These are phyloP conservation scores for Colletotrichum sp. DNA, from an alignment of 2,329 filamentous ascomycete species.

Conservation along the genomic window DNA sequence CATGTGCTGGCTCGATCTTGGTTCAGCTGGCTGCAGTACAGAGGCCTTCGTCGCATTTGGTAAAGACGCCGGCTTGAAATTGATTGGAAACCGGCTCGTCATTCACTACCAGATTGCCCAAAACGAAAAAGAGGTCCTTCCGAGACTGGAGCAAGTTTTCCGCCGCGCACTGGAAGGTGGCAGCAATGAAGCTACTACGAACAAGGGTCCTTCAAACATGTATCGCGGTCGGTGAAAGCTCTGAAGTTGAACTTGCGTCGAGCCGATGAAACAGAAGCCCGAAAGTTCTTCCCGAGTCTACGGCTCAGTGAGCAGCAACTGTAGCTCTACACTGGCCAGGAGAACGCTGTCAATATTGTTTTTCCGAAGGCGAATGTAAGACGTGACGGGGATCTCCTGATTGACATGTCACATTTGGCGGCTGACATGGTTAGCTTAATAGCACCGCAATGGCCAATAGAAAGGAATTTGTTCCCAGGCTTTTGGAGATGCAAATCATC, in stretches of 20 bases:
- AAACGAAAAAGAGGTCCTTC: slow-evolving; percentile 63
- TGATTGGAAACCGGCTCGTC: slow-evolving; percentile 47
- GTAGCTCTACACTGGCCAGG: not conserved
- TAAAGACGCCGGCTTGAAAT: slow-evolving; percentile 45
- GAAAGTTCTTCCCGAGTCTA: not conserved
- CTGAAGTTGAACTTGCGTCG: not conserved
- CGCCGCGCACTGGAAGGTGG: slow-evolving; percentile 34
- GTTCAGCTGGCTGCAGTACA: slow-evolving; percentile 54
- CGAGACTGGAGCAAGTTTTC: slow-evolving; percentile 62
- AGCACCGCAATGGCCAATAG: not conserved
- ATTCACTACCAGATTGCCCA: slow-evolving; percentile 67
- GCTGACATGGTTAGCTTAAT: not conserved
- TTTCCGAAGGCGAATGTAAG: not conserved
- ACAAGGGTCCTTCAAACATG: slow-evolving; percentile 18
- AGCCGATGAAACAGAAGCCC: not conserved
- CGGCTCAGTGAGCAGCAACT: not conserved
- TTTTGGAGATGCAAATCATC: not conserved
- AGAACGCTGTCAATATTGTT: not conserved
- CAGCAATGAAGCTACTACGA: not conserved
- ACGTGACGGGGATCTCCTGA: not conserved
- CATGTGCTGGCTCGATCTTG: slow-evolving; percentile 86
- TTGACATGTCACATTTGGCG: not conserved
- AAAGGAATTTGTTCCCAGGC: not conserved
- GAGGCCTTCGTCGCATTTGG: slow-evolving; percentile 44
- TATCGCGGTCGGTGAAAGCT: slow-evolving; percentile 11